These are phyloP conservation scores for Chalciporus chontae DNA, from an alignment of 768 basidiomycete genomes.

Conservation along the genomic window DNA sequence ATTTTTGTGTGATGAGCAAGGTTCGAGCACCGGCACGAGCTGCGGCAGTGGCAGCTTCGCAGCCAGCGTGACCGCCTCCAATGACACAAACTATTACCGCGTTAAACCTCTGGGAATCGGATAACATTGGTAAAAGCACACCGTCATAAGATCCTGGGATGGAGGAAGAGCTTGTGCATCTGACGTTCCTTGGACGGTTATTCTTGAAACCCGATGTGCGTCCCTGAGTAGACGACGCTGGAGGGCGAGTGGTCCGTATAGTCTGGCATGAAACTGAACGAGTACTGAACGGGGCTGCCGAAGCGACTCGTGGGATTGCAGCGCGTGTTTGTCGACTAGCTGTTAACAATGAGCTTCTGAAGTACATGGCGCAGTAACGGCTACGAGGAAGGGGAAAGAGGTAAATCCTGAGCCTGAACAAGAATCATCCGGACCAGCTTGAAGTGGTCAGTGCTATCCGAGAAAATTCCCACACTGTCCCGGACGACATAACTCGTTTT, in stretches of 20 bases:
- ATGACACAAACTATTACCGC: conserved; percentile 70
- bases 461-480: conserved; percentile 8
- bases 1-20: conserved; percentile 74
- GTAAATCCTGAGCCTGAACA: neutral
- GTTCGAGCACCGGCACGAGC: conserved; percentile 82
- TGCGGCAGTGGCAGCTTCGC: conserved; percentile 85
- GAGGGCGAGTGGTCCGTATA: neutral
- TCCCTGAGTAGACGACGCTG: neutral
- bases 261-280: neutral
- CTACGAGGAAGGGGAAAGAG: neutral
- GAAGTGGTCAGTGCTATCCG: neutral
- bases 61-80: conserved; percentile 91
- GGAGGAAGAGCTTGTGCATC: neutral
- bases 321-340: conserved; percentile 6
- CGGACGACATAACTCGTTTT: conserved; percentile 18
- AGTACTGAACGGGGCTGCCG: neutral
- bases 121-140: conserved; percentile 2
- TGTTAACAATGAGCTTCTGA: conserved; percentile 1
- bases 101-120: conserved; percentile 36
- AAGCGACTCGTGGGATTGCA: neutral
- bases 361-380: neutral
- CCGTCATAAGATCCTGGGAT: conserved; percentile 23
- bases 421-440: neutral
- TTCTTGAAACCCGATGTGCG: neutral
- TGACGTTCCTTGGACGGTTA: neutral